Evolutionary conservation across 169 alveolate genomes (phyloP).

Genomic region (Cryptosporidium baileyi): DNA sequence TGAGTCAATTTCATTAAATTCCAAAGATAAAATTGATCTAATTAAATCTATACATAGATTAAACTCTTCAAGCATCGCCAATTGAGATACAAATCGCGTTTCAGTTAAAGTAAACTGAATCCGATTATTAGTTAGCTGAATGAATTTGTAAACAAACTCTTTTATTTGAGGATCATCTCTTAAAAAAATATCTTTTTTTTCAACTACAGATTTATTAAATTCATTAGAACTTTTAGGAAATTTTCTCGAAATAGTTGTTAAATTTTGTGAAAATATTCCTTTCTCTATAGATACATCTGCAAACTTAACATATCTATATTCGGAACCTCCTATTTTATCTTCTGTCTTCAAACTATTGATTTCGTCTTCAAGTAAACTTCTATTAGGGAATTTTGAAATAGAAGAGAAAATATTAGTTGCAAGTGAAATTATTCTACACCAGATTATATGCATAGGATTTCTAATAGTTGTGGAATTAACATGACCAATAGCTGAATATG

Average conservation of each 20-base stretch:
- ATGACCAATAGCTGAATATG: slow-evolving; percentile 11
- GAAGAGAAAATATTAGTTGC: slow-evolving; percentile 9
- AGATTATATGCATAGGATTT: slow-evolving; percentile 44
- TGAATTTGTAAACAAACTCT: slow-evolving; percentile 2
- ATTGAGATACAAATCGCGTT: slow-evolving; percentile 3
- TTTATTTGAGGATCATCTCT: slow-evolving; percentile 20
- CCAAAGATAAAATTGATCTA: not conserved
- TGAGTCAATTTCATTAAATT: not conserved
- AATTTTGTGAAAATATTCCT: not conserved
- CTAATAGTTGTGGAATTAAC: slow-evolving; percentile 18
- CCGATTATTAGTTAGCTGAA: slow-evolving; percentile 12
- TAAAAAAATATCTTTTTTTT: not conserved
- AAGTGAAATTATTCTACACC: slow-evolving; percentile 44
- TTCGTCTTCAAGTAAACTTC: not conserved
- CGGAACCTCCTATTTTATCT: slow-evolving; percentile 5
- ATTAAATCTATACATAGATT: slow-evolving; percentile 19
- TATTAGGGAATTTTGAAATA: not conserved
- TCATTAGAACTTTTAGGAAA: not conserved
- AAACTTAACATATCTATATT: not conserved
- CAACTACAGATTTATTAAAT: not conserved
- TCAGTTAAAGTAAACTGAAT: slow-evolving; percentile 7
- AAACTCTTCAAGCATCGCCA: slow-evolving; percentile 60
- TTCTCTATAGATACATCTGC: not conserved
- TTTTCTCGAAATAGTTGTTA: slow-evolving; percentile 15
- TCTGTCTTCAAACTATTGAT: not conserved